A percentile compares a stretch with the other conserved stretches of the same genome.
These are phyloP conservation scores for Teunomyces lycoperdinae DNA, from an alignment of 805 yeast genomes.

Conservation along the genomic window DNA sequence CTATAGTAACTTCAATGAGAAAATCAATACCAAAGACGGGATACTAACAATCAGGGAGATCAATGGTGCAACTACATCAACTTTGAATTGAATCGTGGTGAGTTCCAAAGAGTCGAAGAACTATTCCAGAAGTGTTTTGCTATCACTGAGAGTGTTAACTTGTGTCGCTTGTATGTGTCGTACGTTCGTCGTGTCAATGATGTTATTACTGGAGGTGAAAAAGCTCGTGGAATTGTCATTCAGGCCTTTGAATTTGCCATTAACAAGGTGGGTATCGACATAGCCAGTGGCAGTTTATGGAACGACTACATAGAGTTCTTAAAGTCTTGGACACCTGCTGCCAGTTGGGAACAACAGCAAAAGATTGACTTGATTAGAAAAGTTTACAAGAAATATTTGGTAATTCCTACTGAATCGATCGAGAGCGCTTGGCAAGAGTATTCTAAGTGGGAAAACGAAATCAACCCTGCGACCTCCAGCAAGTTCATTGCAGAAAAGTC, in stretches of 20 bases:
- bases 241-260: conserved; percentile 85
- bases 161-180: conserved; percentile 76
- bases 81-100: conserved; percentile 60
- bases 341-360: conserved; percentile 82
- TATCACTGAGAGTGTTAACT: conserved; percentile 56
- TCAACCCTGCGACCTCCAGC: conserved; percentile 74
- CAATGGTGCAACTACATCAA: conserved; percentile 77
- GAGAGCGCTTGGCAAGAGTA: conserved; percentile 81
- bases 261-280: conserved; percentile 75
- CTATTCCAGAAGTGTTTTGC: conserved; percentile 65
- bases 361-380: conserved; percentile 73
- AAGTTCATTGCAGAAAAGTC: conserved; percentile 81
- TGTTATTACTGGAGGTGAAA: conserved; percentile 77
- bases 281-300: conserved; percentile 72
- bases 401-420: conserved; percentile 72
- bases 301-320: conserved; percentile 77
- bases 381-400: conserved; percentile 63
- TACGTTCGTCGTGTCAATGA: conserved; percentile 72
- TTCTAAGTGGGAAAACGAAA: conserved; percentile 77
- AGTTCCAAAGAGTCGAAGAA: conserved; percentile 62
- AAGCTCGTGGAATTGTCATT: conserved; percentile 66
- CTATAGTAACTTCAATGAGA: not conserved
- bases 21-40: not conserved
- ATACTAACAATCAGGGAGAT: conserved; percentile 28
- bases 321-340: conserved; percentile 72